These are phyloP conservation scores for Castanea crenata DNA, from an alignment of 306 rosid genomes.

Conservation along the genomic window DNA sequence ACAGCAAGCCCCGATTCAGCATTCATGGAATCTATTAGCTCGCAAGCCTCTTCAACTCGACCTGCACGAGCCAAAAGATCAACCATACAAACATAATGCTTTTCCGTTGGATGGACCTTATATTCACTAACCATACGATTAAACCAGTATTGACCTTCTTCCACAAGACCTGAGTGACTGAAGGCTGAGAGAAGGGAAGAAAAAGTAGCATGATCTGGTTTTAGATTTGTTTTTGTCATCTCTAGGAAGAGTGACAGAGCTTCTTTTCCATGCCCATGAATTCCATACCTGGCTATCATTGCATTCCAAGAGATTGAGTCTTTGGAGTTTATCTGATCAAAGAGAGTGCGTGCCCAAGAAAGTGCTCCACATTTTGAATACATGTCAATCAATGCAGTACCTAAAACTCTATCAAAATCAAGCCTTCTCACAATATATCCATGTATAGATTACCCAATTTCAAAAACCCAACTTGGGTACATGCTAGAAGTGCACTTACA, in stretches of 20 bases:
- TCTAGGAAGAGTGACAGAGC: constrained; percentile 38
- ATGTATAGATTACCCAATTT: constrained; percentile 42
- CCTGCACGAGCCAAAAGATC: constrained; percentile 46
- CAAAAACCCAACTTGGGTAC: constrained; percentile 36
- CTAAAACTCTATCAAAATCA: constrained; percentile 28
- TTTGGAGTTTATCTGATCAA: constrained; percentile 26
- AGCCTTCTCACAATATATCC: constrained; percentile 30
- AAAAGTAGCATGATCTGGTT: constrained; percentile 52
- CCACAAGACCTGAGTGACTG: constrained; percentile 48
- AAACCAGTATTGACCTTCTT: constrained; percentile 46
- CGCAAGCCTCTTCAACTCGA: constrained; percentile 36
- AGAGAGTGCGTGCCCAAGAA: constrained; percentile 31
- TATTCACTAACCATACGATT: constrained; percentile 28
- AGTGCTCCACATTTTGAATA: constrained; percentile 49
- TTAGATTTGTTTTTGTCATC: constrained; percentile 24
- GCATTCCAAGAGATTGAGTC: constrained; percentile 43
- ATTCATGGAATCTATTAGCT: constrained; percentile 31
- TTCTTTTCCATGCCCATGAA: constrained; percentile 44
- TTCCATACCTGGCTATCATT: constrained; percentile 43
- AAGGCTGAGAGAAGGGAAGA: constrained; percentile 47
- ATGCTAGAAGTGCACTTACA: constrained; percentile 37
- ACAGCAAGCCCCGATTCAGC: constrained; percentile 29
- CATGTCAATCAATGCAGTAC: constrained; percentile 47
- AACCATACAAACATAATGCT: constrained; percentile 49
- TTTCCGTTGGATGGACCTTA: constrained; percentile 34